Conservation (phyloP, 148 eudicot genomes). For the Camellia sinensis region DNA sequence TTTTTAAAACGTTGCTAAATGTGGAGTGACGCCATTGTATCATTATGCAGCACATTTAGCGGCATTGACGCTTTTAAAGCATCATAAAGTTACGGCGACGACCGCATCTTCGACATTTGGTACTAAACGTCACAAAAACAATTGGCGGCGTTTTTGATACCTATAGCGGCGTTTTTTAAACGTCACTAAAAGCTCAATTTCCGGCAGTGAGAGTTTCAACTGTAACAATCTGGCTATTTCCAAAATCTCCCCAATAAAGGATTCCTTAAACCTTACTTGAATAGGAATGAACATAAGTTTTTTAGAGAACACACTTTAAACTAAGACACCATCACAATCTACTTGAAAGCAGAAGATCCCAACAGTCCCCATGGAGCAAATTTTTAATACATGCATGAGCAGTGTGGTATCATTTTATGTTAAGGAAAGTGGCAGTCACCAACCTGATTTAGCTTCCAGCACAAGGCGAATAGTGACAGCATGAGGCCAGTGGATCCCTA, state of each 20-base stretch:
- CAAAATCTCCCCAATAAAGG: background rate
- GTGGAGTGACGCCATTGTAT: too few species aligned
- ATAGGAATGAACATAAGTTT: background rate
- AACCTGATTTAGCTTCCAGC: conserved; percentile 79
- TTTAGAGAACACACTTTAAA: background rate
- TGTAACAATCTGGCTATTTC: background rate
- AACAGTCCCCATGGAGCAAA: background rate
- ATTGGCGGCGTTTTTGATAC: too few species aligned
- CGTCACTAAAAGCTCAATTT: too few species aligned
- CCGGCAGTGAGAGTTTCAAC: too few species aligned
- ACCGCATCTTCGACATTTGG: too few species aligned
- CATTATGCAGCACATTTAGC: too few species aligned
- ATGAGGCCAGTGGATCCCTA: conserved; percentile 91
- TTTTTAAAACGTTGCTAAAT: too few species aligned
- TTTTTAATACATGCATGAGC: background rate
- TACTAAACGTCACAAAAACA: too few species aligned
- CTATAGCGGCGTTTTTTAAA: too few species aligned
- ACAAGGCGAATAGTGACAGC: conserved; percentile 86
- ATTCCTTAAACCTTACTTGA: background rate
- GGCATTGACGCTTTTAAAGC: too few species aligned
- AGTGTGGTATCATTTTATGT: background rate
- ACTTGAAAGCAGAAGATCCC: background rate
- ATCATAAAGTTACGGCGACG: too few species aligned
- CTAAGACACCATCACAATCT: background rate
- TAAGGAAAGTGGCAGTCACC: conserved; percentile 9